Evolutionary conservation across 495 filamentous ascomycete genomes (phyloP).

Genomic region (Penicillium nucicola): DNA sequence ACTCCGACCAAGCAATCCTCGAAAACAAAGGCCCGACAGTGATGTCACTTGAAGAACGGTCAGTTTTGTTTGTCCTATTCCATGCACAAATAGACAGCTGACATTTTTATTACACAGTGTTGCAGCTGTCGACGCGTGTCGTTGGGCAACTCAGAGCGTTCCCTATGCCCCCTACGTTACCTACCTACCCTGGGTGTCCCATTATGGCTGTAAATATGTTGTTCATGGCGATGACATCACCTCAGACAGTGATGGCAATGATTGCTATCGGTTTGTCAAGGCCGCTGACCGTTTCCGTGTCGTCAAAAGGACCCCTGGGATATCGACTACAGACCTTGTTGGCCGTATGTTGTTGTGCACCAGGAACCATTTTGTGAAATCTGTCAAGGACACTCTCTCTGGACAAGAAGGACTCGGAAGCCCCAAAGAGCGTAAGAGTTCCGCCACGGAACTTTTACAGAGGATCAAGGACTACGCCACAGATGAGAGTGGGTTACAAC

Average conservation of each 20-base stretch:
- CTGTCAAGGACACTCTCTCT: conserved; percentile 60
- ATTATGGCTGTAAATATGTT: conserved; percentile 89
- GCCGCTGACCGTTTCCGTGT: conserved; percentile 86
- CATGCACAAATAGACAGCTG: conserved; percentile 14
- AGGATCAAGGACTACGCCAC: conserved; percentile 82
- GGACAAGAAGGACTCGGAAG: conserved; percentile 71
- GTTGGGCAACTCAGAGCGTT: conserved; percentile 84
- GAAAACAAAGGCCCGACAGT: conserved; percentile 98
- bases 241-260: conserved; percentile 78
- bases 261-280: conserved; percentile 97
- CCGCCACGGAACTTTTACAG: conserved; percentile 61
- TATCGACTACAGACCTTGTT: conserved; percentile 95
- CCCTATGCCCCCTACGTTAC: conserved; percentile 94
- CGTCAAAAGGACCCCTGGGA: conserved; percentile 92
- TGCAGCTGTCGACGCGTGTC: conserved; percentile 86
- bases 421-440: conserved; percentile 58
- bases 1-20: conserved; percentile 91
- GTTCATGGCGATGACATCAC: conserved; percentile 92
- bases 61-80: conserved; percentile 13
- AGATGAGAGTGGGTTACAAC: conserved; percentile 68
- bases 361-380: conserved; percentile 80
- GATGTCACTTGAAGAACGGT: conserved; percentile 90
- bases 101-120: conserved; percentile 42
- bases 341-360: conserved; percentile 96
- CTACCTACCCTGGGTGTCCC: conserved; percentile 84